These are phyloP conservation scores for Epichloe sylvatica DNA, from an alignment of 2,329 filamentous ascomycete species.

Conservation along the genomic window DNA sequence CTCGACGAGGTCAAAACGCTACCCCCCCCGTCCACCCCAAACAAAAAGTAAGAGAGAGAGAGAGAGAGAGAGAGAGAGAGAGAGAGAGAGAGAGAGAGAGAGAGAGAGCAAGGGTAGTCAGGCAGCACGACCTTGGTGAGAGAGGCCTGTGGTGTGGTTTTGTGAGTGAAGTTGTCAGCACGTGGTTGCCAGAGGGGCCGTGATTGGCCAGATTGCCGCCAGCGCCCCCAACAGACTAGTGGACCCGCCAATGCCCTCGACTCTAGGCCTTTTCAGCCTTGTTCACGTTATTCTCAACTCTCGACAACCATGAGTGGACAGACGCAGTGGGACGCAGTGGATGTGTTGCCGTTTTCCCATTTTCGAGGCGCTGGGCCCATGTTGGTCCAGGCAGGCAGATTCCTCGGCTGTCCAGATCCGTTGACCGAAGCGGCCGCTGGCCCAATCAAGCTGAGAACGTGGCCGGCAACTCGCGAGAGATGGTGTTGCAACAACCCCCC, in stretches of 20 bases:
- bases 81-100: too few relatives aligned
- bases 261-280: background rate
- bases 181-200: background rate
- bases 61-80: too few relatives aligned
- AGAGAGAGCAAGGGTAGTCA: too few relatives aligned
- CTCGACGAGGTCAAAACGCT: too few relatives aligned
- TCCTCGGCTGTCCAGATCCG: background rate
- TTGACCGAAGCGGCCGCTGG: background rate
- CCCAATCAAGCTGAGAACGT: constrained; percentile 3
- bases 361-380: background rate
- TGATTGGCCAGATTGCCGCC: background rate
- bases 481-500: background rate
- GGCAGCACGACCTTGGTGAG: background rate
- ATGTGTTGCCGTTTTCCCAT: too few relatives aligned
- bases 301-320: background rate
- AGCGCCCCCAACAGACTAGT: background rate
- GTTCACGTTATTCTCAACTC: background rate
- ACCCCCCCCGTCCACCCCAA: too few relatives aligned
- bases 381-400: too few relatives aligned
- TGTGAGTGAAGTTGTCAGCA: background rate
- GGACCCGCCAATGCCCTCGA: background rate
- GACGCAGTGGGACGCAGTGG: background rate
- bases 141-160: too few relatives aligned
- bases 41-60: too few relatives aligned
- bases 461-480: background rate